Evolutionary conservation across 2,329 filamentous ascomycete species (phyloP).

Genomic region (Pyricularia pennisetigena): DNA sequence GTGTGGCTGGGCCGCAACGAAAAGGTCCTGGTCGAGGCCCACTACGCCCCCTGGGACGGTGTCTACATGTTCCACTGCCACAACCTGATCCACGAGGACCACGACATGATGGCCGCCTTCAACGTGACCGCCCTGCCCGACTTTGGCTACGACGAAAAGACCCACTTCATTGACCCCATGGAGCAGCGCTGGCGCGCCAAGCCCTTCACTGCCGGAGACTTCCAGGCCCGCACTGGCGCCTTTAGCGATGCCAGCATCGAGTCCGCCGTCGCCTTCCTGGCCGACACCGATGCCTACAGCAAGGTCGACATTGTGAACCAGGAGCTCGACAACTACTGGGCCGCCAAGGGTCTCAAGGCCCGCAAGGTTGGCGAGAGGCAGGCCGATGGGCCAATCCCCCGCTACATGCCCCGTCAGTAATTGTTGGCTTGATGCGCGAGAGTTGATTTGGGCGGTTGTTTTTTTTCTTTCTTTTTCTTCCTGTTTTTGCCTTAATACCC

Average conservation of each 20-base stretch:
- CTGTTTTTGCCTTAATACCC: background rate
- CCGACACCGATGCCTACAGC: conserved; percentile 17
- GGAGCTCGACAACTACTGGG: conserved; percentile 17
- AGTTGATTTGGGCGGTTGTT: background rate
- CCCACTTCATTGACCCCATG: conserved; percentile 25
- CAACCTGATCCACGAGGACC: conserved; percentile 34
- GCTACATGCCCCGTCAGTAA: background rate
- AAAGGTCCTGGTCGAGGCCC: conserved; percentile 36
- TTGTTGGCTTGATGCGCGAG: background rate
- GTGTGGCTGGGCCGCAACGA: conserved; percentile 43
- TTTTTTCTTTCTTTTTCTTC: background rate
- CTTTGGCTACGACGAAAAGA: conserved; percentile 27
- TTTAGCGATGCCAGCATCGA: conserved; percentile 15
- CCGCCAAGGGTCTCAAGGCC: conserved; percentile 9
- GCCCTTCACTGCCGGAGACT: conserved; percentile 14
- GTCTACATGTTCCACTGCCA: conserved; percentile 40
- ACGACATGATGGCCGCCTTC: conserved; percentile 37
- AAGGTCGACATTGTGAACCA: conserved; percentile 11
- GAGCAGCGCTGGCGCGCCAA: conserved; percentile 23
- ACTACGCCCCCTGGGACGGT: conserved; percentile 43
- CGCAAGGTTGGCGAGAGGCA: background rate
- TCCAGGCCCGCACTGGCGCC: conserved; percentile 12
- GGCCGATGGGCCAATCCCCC: background rate
- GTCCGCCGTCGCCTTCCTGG: conserved; percentile 14
- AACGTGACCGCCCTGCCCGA: conserved; percentile 27